Conservation (phyloP, 2,329 filamentous ascomycete genomes). For the Penicillium aurantiogriseum region DNA sequence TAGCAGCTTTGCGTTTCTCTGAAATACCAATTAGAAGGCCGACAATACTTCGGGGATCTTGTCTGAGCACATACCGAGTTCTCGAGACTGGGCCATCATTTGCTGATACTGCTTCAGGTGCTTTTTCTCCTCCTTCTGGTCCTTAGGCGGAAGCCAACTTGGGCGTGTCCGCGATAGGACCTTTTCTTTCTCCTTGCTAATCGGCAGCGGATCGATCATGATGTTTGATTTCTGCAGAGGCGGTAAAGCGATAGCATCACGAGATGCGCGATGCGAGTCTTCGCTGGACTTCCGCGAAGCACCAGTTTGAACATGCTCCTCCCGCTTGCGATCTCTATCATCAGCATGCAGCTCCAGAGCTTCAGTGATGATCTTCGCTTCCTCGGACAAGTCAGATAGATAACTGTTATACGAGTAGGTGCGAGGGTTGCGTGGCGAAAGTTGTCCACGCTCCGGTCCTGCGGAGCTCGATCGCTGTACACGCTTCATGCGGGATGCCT, state of each 20-base stretch:
- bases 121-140: slow-evolving; percentile 84
- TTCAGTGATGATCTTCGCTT: slow-evolving; percentile 60
- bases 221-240: slow-evolving; percentile 62
- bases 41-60: not conserved
- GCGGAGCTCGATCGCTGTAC: slow-evolving; percentile 38
- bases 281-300: slow-evolving; percentile 37
- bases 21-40: slow-evolving; percentile 1
- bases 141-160: slow-evolving; percentile 65
- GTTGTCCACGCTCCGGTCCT: slow-evolving; percentile 43
- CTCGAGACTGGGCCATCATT: slow-evolving; percentile 63
- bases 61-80: slow-evolving; percentile 48
- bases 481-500: slow-evolving; percentile 33
- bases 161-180: slow-evolving; percentile 65
- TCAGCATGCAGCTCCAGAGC: slow-evolving; percentile 59
- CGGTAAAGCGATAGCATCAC: slow-evolving; percentile 52
- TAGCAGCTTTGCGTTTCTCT: slow-evolving; percentile 52
- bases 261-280: slow-evolving; percentile 39
- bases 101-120: slow-evolving; percentile 73
- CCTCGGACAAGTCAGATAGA: slow-evolving; percentile 58
- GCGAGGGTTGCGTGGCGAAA: slow-evolving; percentile 44
- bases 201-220: slow-evolving; percentile 64
- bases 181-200: slow-evolving; percentile 66
- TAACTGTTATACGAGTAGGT: slow-evolving; percentile 61
- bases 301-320: slow-evolving; percentile 49
- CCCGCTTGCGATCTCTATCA: slow-evolving; percentile 45